Base-by-base conservation (phyloP, 2,329 filamentous ascomycete genomes). In the Colletotrichum ledebouriae region DNA sequence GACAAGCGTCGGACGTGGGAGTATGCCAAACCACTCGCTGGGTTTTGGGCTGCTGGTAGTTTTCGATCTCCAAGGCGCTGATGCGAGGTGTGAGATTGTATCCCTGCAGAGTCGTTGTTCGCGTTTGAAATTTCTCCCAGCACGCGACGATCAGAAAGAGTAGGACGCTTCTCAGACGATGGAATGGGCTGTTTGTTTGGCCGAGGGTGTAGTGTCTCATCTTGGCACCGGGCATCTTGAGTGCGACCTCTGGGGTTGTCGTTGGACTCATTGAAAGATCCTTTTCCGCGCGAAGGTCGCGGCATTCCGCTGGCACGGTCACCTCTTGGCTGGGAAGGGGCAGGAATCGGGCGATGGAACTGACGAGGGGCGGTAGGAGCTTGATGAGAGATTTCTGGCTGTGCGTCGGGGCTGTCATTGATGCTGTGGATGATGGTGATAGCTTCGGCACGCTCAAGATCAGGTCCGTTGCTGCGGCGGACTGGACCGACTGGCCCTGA, bases 401-500 rank as follows among this genome's bases (percentile, higher is more conserved):
- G 15, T 11, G 33, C 15, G 11, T 33, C 20, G 29, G 42, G 20
- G 11, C 29, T 15, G 5, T 61, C 57, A 12, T 78, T 73, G 70
- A 81, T 80, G 34, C 73, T 73, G 4, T 76, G 72, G 12, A 81
- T 77, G 41, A 81, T 73, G 55, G 74, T 75, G 20, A 81, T 72
- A 20, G 63, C 74, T 7, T 78, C 74, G 64, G 78, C 78, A 46
- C 80, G 76, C 37, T 74, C 67, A 37, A 81, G 72, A 55, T 80
- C 75, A 5, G 75, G 72, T 6, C 79, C 79, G 20, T 77, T 75
- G 9, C 75, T 79, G 71, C 74, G 79, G 67, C 76, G 79, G 70
- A 82, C 73, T 9, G 80, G 79, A 0, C 80, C 80, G 42, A 80
- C 69, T 2, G 80, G 80, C 17, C 62, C 73, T 9, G 79, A 82